Conservation (phyloP, 768 basidiomycete genomes). For the Boletus vinaceobasis region DNA sequence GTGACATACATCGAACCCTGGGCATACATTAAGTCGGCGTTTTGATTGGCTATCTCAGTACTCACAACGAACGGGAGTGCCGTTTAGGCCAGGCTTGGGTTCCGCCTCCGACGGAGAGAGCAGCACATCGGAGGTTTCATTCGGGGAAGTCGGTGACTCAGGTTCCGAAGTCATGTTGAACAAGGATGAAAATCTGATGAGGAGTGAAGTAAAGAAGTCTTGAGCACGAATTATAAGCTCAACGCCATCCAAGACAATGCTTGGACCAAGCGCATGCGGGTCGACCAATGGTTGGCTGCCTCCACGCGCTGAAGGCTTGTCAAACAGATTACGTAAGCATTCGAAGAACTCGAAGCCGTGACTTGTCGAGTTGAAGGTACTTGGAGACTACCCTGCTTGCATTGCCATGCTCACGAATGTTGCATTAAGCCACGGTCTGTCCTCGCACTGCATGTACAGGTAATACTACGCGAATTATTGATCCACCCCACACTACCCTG, state of each 20-base stretch:
- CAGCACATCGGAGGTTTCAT: slow-evolving; percentile 61
- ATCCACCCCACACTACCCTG: background rate
- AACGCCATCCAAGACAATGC: background rate
- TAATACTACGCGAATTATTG: background rate
- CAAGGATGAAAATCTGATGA: background rate
- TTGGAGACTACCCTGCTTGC: too few species aligned
- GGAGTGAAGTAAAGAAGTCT: background rate
- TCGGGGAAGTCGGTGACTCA: slow-evolving; percentile 38
- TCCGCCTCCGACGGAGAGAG: slow-evolving; percentile 52
- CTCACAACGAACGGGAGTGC: slow-evolving; percentile 79
- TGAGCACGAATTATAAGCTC: background rate
- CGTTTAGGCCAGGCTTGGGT: slow-evolving; percentile 71
- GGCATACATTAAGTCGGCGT: slow-evolving; percentile 9
- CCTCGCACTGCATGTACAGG: background rate
- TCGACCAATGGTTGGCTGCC: slow-evolving; percentile 1
- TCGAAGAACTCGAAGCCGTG: too few species aligned
- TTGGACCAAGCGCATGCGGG: background rate
- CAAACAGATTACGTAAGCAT: slow-evolving; percentile 10
- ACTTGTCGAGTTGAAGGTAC: too few species aligned
- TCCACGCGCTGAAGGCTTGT: background rate
- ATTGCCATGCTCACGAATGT: too few species aligned
- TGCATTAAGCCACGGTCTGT: too few species aligned
- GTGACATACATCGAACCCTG: slow-evolving; percentile 81
- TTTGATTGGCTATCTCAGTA: slow-evolving; percentile 16
- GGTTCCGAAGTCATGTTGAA: slow-evolving; percentile 19